Base-by-base conservation (phyloP, 2,329 filamentous ascomycete species). In the Sclerotinia minor region DNA sequence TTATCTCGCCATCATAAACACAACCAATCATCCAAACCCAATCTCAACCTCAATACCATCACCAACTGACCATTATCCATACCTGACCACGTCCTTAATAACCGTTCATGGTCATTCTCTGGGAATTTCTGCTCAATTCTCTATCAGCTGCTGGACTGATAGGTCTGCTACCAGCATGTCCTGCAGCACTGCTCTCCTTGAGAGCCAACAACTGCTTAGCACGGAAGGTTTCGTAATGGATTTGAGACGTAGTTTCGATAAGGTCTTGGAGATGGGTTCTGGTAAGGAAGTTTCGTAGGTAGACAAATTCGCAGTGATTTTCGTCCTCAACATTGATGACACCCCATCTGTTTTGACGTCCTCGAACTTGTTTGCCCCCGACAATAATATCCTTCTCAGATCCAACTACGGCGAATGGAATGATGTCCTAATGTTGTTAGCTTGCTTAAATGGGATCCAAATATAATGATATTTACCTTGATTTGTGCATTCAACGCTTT, bases 171-270 rank as follows among this genome's bases (percentile, higher is more conserved):
- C 89, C 87, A 75, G 88, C 80, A 83, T 88, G 85, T 71, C 78
- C 77, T 68, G 92, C 91, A 74, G 92, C 92, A 78, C 92, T 96
- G 85, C 91, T 97, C 85, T 99, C 95, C 88, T 98, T 99, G 79
- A 99, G 87, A 68, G 95, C 95, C 78, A 99, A 84, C 77, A 99
- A 85, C 82, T 99, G 95, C 89, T 99, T 99, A 77, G 95, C 94
- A 81, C 95, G 94, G 94, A 99, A 99, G 69, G 93, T 96, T 86
- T 99, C 95, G 85, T 99, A 99, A 86, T 99, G 95, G 81, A 97
- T 99, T 85, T 99, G 95, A 75, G 94, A 97, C 59, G 95, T 99
- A 44, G 95, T 99, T 84, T 99, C 95, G 81, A 99, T 97, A 74
- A 99, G 88, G 78, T 99, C 95, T 85, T 99, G 95, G 68, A 99